These are phyloP conservation scores for Cavenderia fasciculata DNA, from an alignment of 78 protist genomes.

Conservation along the genomic window DNA sequence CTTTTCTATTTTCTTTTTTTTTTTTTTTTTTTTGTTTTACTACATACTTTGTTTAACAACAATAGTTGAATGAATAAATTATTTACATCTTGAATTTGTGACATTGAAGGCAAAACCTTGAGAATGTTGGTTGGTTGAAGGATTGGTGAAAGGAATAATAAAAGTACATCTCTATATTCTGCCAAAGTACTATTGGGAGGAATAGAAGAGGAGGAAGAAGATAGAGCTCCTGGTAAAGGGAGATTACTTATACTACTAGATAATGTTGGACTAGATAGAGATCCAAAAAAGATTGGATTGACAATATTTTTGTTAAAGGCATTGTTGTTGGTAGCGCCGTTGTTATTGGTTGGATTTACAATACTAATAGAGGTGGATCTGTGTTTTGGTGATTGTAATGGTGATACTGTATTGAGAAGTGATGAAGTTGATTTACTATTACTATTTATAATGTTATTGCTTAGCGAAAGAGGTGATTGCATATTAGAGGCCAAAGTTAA, in stretches of 20 bases:
- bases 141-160: conserved; percentile 45
- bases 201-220: too few species aligned
- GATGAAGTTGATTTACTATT: too few species aligned
- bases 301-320: too few species aligned
- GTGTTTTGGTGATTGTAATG: conserved; percentile 13
- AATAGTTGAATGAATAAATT: conserved; percentile 26
- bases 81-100: conserved; percentile 11
- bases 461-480: too few species aligned
- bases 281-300: conserved; percentile 3
- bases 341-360: background rate
- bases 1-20: too few species aligned
- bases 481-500: too few species aligned
- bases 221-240: too few species aligned
- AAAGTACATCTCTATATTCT: conserved; percentile 23
- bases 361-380: background rate
- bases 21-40: too few species aligned
- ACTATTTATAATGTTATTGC: too few species aligned
- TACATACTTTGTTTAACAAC: conserved; percentile 13
- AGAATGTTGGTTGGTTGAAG: conserved; percentile 18
- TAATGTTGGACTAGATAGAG: conserved; percentile 14
- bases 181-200: too few species aligned
- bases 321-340: conserved; percentile 21
- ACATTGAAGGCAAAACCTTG: conserved; percentile 49
- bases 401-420: background rate
- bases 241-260: too few species aligned